Base-by-base conservation (phyloP, 2,329 filamentous ascomycete genomes). In the Aspergillus proliferans region DNA sequence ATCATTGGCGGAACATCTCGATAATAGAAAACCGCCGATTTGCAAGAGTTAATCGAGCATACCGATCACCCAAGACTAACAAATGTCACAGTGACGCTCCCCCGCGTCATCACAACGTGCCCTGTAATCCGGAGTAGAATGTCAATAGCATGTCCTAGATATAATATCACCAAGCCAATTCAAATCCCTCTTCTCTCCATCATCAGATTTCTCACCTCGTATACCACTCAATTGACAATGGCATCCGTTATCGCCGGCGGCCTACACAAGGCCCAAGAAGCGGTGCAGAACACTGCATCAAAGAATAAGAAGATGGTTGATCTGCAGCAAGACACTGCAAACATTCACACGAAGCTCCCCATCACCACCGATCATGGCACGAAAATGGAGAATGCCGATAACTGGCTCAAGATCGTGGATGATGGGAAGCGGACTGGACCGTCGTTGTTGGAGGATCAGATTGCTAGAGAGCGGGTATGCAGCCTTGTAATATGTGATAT, bases 281-380 rank as follows among this genome's bases (percentile, higher is more conserved):
- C 50, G 21, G 53, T 62, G 21, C 58, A 59, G 45, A 53, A 53
- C 22, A 53, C 56, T 3, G 44, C 54, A 15, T 59, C 59, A 14
- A 57, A 56, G 45, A 59, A 65, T 21, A 66, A 67, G 51, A 88
- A 88, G 74, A 61, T 79, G 39, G 72, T 75, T 8, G 81, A 88
- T 59, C 72, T 89, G 30, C 66, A 74, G 38, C 66, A 69, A 38
- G 70, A 82, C 53, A 84, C 71, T 9, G 78, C 79, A 45, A 76
- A 86, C 63, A 76, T 80, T 1, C 72, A 78, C 41, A 69, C 79
- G 41, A 75, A 80, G 33, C 74, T 76, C 26, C 75, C 78, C 30
- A 79, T 88, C 51, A 91, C 87, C 0, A 84, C 83, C 41, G 87
- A 93, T 59, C 88, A 77, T 66, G 88, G 88, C 22, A 81, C 84